Evolutionary conservation across 1,284 basidiomycete species (phyloP).

Genomic region (Puccinia horiana): DNA sequence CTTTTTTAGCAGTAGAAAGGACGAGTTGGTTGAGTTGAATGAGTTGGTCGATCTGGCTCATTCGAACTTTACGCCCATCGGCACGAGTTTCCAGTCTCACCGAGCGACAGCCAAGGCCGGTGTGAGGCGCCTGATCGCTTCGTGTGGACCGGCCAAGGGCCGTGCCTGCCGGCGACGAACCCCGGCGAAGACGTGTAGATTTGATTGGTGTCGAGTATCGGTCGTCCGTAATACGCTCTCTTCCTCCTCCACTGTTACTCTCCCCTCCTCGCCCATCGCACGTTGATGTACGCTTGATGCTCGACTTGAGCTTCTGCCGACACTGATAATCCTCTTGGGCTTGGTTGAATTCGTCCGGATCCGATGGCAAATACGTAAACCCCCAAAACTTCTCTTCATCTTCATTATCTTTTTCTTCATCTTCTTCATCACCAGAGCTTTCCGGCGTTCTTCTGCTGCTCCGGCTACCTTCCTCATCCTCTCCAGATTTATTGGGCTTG

Average conservation of each 20-base stretch:
- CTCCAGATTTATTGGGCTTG: neutral
- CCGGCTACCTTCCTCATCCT: neutral
- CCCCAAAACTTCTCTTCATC: neutral
- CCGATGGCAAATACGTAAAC: slow-evolving; percentile 5
- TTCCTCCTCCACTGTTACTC: neutral
- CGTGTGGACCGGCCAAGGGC: neutral
- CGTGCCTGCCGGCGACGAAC: neutral
- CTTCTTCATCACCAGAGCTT: neutral
- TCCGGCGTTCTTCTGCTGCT: neutral
- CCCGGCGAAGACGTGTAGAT: neutral
- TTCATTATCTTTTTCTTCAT: too few species aligned
- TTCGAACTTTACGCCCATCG: neutral
- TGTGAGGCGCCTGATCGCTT: neutral
- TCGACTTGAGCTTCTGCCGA: slow-evolving; percentile 10
- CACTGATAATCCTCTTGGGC: slow-evolving; percentile 10
- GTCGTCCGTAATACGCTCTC: neutral
- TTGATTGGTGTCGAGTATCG: slow-evolving; percentile 24
- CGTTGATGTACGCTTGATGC: neutral
- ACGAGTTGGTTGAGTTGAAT: neutral
- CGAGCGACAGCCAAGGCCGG: neutral
- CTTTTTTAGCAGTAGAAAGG: neutral
- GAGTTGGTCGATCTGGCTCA: slow-evolving; percentile 2
- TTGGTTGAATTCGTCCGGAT: slow-evolving; percentile 1
- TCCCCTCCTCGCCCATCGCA: neutral
- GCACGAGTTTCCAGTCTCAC: neutral